Percentiles rank a stretch among this genome's conserved stretches.
These are phyloP conservation scores for Penicillium cinerascens DNA, from an alignment of 495 filamentous ascomycete species.

Conservation along the genomic window DNA sequence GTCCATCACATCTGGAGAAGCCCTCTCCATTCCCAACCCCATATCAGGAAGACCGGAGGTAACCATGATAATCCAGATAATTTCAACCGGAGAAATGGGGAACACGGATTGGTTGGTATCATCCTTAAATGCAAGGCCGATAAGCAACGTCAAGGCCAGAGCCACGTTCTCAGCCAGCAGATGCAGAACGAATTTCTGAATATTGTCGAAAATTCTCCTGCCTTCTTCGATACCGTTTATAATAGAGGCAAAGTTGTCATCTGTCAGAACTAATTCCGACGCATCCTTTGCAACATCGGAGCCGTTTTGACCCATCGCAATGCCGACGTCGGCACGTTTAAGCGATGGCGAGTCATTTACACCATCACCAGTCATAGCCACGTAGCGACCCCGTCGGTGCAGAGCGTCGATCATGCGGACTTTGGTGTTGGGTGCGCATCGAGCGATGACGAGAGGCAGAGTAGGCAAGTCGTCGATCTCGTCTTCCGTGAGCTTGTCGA, in stretches of 20 bases:
- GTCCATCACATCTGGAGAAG: conserved; percentile 62
- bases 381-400: conserved; percentile 61
- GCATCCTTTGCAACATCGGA: conserved; percentile 87
- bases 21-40: conserved; percentile 68
- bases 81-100: conserved; percentile 68
- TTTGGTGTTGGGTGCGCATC: conserved; percentile 69
- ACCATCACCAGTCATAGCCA: conserved; percentile 88
- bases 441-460: conserved; percentile 66
- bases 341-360: conserved; percentile 84
- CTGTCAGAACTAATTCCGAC: conserved; percentile 73
- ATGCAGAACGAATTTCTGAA: conserved; percentile 75
- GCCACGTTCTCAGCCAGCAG: conserved; percentile 71
- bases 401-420: conserved; percentile 76
- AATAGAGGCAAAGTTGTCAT: conserved; percentile 83
- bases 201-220: conserved; percentile 70
- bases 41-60: conserved; percentile 72
- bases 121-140: conserved; percentile 72
- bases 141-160: conserved; percentile 62
- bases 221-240: conserved; percentile 72
- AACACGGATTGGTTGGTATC: conserved; percentile 60
- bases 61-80: conserved; percentile 77
- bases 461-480: conserved; percentile 64
- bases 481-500: conserved; percentile 60
- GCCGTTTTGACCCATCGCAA: conserved; percentile 75
- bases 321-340: conserved; percentile 78